Conservation (phyloP, 2,329 filamentous ascomycete genomes). For the Sarocladium kiliense region DNA sequence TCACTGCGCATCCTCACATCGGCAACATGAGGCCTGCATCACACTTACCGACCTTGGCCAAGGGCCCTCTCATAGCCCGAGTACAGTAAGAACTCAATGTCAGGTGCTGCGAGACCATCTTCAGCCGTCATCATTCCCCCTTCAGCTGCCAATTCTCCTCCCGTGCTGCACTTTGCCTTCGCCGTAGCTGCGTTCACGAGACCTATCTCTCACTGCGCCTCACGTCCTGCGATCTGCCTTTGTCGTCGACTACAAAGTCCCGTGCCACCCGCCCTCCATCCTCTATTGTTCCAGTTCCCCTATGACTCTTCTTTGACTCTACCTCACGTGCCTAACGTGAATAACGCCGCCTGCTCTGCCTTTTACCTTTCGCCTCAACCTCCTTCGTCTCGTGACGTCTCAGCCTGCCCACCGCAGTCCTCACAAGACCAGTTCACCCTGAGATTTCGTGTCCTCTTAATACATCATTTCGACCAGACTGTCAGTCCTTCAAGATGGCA, state of each 20-base stretch:
- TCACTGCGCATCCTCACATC: neutral
- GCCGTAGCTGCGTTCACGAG: neutral
- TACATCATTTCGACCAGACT: neutral
- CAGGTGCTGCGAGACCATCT: neutral
- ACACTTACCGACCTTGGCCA: neutral
- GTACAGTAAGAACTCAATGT: neutral
- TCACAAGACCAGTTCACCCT: neutral
- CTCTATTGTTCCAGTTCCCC: neutral
- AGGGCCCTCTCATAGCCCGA: neutral
- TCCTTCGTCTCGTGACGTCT: neutral
- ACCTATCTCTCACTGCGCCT: neutral
- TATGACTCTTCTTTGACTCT: neutral
- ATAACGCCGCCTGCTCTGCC: neutral
- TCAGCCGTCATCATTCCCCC: neutral
- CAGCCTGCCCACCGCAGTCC: neutral
- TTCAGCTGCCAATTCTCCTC: neutral
- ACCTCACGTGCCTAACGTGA: conserved; percentile 4
- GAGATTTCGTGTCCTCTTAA: neutral
- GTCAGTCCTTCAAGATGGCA: conserved; percentile 18
- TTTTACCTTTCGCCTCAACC: neutral
- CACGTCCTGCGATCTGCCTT: neutral
- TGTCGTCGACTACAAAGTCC: conserved; percentile 1
- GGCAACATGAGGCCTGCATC: neutral
- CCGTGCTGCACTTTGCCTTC: neutral
- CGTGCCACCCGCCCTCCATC: neutral